Conservation (phyloP, 2,329 filamentous ascomycete genomes). For the Nectriaceae sp. region DNA sequence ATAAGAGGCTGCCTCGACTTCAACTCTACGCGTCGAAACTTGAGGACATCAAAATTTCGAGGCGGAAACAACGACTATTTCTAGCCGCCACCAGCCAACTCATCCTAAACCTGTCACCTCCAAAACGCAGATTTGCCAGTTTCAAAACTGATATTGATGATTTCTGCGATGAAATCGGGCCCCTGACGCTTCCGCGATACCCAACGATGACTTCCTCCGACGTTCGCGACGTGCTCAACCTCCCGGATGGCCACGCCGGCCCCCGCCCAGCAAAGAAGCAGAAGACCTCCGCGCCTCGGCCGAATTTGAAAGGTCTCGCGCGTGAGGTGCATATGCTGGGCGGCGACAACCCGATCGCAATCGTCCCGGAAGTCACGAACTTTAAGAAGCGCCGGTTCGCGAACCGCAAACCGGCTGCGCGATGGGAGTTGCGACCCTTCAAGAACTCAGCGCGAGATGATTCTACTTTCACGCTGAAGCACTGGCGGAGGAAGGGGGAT, state of each 20-base stretch:
- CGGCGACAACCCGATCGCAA: conserved; percentile 67
- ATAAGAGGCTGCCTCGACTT: conserved; percentile 14
- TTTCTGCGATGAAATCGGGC: conserved; percentile 23
- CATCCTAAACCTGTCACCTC: conserved; percentile 12
- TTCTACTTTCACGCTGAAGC: conserved; percentile 65
- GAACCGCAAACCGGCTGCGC: conserved; percentile 56
- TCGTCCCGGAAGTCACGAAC: conserved; percentile 60
- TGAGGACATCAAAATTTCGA: conserved; percentile 1
- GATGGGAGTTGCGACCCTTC: conserved; percentile 72
- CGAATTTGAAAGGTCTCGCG: conserved; percentile 63
- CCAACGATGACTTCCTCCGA: conserved; percentile 70
- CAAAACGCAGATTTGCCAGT: neutral
- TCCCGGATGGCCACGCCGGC: conserved; percentile 59
- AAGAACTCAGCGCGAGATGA: conserved; percentile 76
- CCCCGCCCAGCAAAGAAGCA: conserved; percentile 72
- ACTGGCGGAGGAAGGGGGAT: conserved; percentile 74
- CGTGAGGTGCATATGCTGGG: conserved; percentile 67
- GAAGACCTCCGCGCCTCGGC: conserved; percentile 62
- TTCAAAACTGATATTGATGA: conserved; percentile 11
- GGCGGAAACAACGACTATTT: neutral
- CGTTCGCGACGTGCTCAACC: conserved; percentile 84
- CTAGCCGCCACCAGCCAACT: neutral
- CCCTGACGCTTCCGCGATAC: conserved; percentile 11
- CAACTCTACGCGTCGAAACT: conserved; percentile 11
- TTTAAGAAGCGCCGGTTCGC: conserved; percentile 61